A percentile compares a stretch with the other conserved stretches of the same genome.
Evolutionary conservation across 2,329 filamentous ascomycete genomes (phyloP).

Genomic region (Neonectria coccinea): DNA sequence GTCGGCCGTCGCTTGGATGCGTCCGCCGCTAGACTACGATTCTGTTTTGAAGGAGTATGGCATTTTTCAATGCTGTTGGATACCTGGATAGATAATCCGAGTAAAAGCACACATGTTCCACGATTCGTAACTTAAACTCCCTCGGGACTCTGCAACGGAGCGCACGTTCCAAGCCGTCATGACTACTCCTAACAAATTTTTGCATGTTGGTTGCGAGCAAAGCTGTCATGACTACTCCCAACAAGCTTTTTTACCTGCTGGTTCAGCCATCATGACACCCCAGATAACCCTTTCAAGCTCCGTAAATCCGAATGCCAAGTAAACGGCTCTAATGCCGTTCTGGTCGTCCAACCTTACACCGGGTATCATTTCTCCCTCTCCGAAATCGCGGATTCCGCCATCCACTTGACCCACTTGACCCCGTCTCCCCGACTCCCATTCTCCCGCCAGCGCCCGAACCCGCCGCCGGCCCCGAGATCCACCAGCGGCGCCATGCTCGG

Average conservation of each 20-base stretch:
- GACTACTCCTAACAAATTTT: neutral
- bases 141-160: neutral
- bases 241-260: neutral
- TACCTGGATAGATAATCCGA: slow-evolving; percentile 15
- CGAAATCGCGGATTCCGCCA: slow-evolving; percentile 10
- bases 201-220: neutral
- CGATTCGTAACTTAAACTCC: too few relatives aligned
- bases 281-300: neutral
- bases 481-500: slow-evolving; percentile 74
- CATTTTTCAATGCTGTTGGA: slow-evolving; percentile 11
- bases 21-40: neutral
- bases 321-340: neutral
- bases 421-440: slow-evolving; percentile 9
- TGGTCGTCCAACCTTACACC: neutral
- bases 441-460: slow-evolving; percentile 46
- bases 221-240: neutral
- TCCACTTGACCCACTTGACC: slow-evolving; percentile 38
- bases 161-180: neutral
- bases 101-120: slow-evolving; percentile 1
- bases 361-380: slow-evolving; percentile 16
- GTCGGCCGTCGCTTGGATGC: slow-evolving; percentile 1
- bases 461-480: slow-evolving; percentile 55
- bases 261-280: neutral
- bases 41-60: neutral
- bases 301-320: neutral